Evolutionary conservation across 2,329 filamentous ascomycete genomes (phyloP).

Genomic region (Ceratocystis lukuohia): DNA sequence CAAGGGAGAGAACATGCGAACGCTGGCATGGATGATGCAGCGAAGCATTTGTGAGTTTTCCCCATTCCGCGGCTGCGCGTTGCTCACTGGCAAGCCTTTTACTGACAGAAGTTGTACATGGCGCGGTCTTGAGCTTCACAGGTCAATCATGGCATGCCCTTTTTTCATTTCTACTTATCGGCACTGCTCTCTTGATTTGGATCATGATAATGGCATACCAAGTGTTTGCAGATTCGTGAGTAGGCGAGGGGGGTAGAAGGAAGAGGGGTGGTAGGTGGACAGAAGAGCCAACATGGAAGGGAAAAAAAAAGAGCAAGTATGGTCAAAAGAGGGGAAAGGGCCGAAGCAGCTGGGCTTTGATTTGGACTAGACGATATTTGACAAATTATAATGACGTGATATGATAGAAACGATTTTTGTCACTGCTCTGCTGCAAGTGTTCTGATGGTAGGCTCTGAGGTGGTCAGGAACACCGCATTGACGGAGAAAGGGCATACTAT

Average conservation of each 20-base stretch:
- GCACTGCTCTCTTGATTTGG: conserved; percentile 49
- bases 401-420: no score
- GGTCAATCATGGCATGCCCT: conserved; percentile 51
- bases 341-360: background rate
- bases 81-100: no score
- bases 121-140: conserved; percentile 22
- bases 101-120: no score
- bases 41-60: conserved; percentile 44
- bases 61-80: no score
- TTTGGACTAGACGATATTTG: background rate
- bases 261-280: no score
- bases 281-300: background rate
- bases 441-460: no score
- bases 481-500: no score
- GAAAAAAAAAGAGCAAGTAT: background rate
- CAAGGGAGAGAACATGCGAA: conserved; percentile 38
- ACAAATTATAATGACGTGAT: no score
- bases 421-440: no score
- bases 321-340: background rate
- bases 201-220: conserved; percentile 56
- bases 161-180: conserved; percentile 49
- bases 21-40: conserved; percentile 52
- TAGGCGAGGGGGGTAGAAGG: background rate
- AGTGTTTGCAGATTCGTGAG: conserved; percentile 40
- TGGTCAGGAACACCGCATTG: no score